Base-by-base conservation (phyloP, 345 rosid species). In the Euphorbia lathyris region DNA sequence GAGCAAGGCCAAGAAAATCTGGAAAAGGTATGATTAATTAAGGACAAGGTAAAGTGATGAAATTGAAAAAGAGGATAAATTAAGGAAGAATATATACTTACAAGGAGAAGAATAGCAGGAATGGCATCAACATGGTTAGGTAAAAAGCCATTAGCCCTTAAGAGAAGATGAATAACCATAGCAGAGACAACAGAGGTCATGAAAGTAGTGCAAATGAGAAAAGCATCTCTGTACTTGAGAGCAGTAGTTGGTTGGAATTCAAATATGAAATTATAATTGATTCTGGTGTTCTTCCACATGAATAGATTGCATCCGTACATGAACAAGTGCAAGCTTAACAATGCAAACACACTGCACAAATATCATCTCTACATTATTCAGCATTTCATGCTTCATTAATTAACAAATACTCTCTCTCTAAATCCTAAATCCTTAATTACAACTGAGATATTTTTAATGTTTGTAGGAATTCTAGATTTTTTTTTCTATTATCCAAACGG, bases 291-390 rank as follows among this genome's bases (percentile, higher is more conserved):
- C 83, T 82, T 88, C 99, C 99, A 95, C 94, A 82, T 72, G 81
- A 87, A 84, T 17, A 95, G 68, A 74, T 95, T 90, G 84, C 99
- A 95, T 5, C 99, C 99, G 47, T 95, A 90, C 91, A 84, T 80
- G 66, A 95, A 95, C 89, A 95, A 79, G 82, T 95, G 99, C 78
- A 95, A 75, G 84, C 98, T 87, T 78, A 92, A 71, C 83, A 95
- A 76, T 3, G 98, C 89, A 68, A 95, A 87, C 69, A 84, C 86
- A 67, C 99, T 95, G 92, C 90, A 78, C 23, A 30, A 34, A 61
- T 23, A 58, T 43, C 25, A 36, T 19, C n/a, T n/a, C n/a, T n/a
- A n/a, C n/a, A n/a, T n/a, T n/a, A n/a, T n/a, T n/a, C 9, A 3
- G 5, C 3, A 17, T 30, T 20, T 32, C 30, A 65, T 59, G 7